Conservation (phyloP, 176 grass and related monocot species). For the Phyllostachys edulis region DNA sequence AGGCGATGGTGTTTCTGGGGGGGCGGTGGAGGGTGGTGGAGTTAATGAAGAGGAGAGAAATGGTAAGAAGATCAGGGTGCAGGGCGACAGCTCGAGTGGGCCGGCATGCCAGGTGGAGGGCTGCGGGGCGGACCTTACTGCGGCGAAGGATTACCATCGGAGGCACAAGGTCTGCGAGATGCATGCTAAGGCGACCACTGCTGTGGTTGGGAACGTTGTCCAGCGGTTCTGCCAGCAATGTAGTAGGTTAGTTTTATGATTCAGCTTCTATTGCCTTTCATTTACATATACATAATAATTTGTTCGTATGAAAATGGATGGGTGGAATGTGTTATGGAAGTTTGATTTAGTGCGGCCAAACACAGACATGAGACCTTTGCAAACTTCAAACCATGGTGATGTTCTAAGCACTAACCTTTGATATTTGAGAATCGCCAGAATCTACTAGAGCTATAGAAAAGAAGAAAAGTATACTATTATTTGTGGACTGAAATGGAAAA, state of each 20-base stretch:
- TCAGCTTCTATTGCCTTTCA: slow-evolving; percentile 11
- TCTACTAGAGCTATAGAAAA: not conserved
- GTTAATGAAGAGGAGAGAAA: slow-evolving; percentile 53
- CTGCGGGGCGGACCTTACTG: slow-evolving; percentile 67
- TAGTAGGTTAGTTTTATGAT: slow-evolving; percentile 63
- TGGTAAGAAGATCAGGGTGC: slow-evolving; percentile 74
- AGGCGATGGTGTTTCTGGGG: not conserved
- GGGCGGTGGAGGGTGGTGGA: slow-evolving; percentile 4
- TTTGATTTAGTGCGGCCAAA: slow-evolving; percentile 1
- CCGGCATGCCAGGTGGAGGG: slow-evolving; percentile 81
- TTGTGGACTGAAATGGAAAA: not conserved
- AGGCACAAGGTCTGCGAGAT: slow-evolving; percentile 97
- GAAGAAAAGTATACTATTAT: not conserved
- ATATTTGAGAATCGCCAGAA: slow-evolving; percentile 14
- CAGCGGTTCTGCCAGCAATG: slow-evolving; percentile 99
- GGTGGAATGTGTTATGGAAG: slow-evolving; percentile 1
- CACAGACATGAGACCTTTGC: not conserved
- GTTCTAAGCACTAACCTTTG: not conserved
- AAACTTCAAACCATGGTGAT: not conserved
- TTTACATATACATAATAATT: not conserved
- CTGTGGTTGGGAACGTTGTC: slow-evolving; percentile 64
- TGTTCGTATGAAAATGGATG: not conserved
- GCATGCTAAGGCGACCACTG: slow-evolving; percentile 89
- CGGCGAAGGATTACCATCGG: slow-evolving; percentile 84
- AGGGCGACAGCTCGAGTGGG: slow-evolving; percentile 52